Conservation (phyloP, 495 filamentous ascomycete genomes). For the Trichoderma erinaceum region DNA sequence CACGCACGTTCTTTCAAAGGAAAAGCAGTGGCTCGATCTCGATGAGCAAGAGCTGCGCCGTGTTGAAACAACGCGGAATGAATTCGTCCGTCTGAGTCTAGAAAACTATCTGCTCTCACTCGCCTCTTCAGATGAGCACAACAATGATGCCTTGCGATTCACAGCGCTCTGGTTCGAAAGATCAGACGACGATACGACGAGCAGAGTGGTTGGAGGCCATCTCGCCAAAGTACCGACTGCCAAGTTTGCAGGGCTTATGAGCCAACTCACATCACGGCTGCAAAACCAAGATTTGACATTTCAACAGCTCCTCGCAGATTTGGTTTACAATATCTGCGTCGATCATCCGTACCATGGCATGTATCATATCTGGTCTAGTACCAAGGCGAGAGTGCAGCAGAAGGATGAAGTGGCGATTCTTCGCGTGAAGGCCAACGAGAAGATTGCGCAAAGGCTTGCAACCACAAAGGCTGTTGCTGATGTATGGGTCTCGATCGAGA, state of each 20-base stretch:
- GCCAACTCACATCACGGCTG: slow-evolving; percentile 87
- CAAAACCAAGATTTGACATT: slow-evolving; percentile 63
- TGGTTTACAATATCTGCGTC: slow-evolving; percentile 74
- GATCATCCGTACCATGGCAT: slow-evolving; percentile 96
- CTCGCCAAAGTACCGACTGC: slow-evolving; percentile 70
- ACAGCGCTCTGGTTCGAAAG: slow-evolving; percentile 91
- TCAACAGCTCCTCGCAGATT: slow-evolving; percentile 61
- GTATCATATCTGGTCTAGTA: slow-evolving; percentile 86
- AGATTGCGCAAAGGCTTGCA: slow-evolving; percentile 53
- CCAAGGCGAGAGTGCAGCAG: slow-evolving; percentile 54
- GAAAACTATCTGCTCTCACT: slow-evolving; percentile 90
- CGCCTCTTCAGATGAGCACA: slow-evolving; percentile 74
- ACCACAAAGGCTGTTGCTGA: slow-evolving; percentile 36
- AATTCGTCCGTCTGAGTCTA: slow-evolving; percentile 79
- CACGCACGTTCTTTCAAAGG: slow-evolving; percentile 45
- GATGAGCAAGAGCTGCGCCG: slow-evolving; percentile 83
- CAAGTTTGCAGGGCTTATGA: slow-evolving; percentile 92
- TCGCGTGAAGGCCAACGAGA: slow-evolving; percentile 63
- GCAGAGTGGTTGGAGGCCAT: slow-evolving; percentile 64
- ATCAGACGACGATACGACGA: slow-evolving; percentile 62
- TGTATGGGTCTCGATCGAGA: slow-evolving; percentile 62
- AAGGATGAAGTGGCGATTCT: slow-evolving; percentile 68
- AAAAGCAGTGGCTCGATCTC: slow-evolving; percentile 82
- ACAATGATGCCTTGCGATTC: slow-evolving; percentile 89
- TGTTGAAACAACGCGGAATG: slow-evolving; percentile 63